Evolutionary conservation across 208 protist genomes (phyloP).

Genomic region (Trichomonas vaginalis): DNA sequence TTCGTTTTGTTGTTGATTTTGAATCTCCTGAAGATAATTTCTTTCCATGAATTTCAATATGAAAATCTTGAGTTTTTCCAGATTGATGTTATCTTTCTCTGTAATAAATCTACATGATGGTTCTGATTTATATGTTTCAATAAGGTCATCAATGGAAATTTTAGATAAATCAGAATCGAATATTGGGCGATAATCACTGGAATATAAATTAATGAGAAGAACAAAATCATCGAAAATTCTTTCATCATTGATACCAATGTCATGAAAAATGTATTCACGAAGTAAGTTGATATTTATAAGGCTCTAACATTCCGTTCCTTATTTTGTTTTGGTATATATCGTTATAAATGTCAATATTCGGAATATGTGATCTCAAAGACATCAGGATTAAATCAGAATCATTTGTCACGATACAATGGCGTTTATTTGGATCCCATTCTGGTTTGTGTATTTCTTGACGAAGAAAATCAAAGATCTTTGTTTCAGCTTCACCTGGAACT

Average conservation of each 20-base stretch:
- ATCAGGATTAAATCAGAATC: neutral
- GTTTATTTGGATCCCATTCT: neutral
- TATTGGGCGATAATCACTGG: neutral
- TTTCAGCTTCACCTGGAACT: neutral
- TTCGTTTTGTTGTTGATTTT: too few species aligned
- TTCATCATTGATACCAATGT: neutral
- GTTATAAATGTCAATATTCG: conserved; percentile 26
- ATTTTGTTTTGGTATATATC: neutral
- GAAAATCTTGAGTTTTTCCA: neutral
- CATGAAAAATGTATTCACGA: neutral
- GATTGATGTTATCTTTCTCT: neutral
- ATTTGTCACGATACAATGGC: neutral
- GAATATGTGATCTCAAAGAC: neutral
- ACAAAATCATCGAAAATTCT: conserved; percentile 39
- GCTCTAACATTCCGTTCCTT: too few species aligned
- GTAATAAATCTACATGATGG: neutral
- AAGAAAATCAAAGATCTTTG: neutral
- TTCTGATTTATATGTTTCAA: neutral
- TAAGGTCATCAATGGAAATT: neutral
- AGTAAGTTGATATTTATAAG: neutral
- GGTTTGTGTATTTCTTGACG: neutral
- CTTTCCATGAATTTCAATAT: neutral
- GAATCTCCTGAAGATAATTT: too few species aligned
- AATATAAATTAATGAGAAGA: neutral
- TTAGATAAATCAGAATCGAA: neutral